Evolutionary conservation across 2,329 filamentous ascomycete genomes (phyloP).

Genomic region (Pseudogymnoascus sp.): DNA sequence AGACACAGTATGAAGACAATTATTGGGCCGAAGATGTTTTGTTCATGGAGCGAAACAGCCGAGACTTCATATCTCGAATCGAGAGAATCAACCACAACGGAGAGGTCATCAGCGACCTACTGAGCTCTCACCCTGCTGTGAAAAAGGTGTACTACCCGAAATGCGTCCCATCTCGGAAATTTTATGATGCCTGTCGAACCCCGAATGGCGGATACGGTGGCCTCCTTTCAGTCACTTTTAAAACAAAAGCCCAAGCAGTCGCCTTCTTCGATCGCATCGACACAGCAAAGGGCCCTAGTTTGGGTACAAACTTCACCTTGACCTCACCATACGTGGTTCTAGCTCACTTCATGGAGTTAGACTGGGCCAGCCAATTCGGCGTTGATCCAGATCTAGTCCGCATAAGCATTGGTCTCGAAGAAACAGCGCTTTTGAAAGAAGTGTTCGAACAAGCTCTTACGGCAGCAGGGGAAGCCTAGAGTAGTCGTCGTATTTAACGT

Average conservation of each 20-base stretch:
- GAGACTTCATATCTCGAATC: constrained; percentile 78
- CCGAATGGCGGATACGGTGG: constrained; percentile 79
- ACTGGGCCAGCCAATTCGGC: constrained; percentile 79
- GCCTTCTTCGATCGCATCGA: constrained; percentile 79
- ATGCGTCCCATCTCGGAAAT: constrained; percentile 54
- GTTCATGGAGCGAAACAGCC: constrained; percentile 92
- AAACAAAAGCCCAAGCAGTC: constrained; percentile 59
- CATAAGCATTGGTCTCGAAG: constrained; percentile 84
- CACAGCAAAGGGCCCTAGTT: constrained; percentile 84
- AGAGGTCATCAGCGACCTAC: constrained; percentile 68
- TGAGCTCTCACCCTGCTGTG: constrained; percentile 53
- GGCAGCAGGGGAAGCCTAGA: constrained; percentile 36
- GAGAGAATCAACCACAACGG: constrained; percentile 78
- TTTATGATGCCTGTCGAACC: constrained; percentile 72
- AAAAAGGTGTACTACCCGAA: constrained; percentile 84
- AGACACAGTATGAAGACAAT: constrained; percentile 68
- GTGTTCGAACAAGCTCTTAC: constrained; percentile 63
- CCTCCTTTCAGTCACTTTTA: constrained; percentile 75
- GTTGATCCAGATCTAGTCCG: constrained; percentile 74
- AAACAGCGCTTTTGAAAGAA: constrained; percentile 53
- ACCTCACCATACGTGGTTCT: constrained; percentile 84
- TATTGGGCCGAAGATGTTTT: constrained; percentile 92
- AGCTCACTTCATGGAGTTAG: constrained; percentile 82
- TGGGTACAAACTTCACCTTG: constrained; percentile 95
- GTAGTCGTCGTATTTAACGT: not conserved